Conservation (phyloP, 2,329 filamentous ascomycete species). For the Exophiala alcalophila region DNA sequence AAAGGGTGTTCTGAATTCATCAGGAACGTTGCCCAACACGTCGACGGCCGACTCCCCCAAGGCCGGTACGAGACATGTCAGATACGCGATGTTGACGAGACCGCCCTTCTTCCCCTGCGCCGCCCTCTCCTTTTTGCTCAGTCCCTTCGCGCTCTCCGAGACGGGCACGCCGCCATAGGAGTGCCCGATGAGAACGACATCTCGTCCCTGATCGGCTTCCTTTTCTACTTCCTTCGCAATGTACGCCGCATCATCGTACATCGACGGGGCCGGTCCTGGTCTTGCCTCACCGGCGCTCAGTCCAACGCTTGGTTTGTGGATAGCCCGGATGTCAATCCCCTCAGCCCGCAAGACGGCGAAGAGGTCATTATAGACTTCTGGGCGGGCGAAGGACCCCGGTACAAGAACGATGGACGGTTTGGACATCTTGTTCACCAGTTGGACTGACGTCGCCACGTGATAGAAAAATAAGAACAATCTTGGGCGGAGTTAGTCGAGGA, state of each 20-base stretch:
- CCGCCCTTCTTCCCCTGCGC: slow-evolving; percentile 34
- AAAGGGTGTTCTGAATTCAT: slow-evolving; percentile 3
- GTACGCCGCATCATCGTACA: slow-evolving; percentile 35
- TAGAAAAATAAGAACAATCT: no score
- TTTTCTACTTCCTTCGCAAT: slow-evolving; percentile 28
- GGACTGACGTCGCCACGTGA: no score
- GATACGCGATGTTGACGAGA: slow-evolving; percentile 35
- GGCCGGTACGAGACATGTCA: slow-evolving; percentile 36
- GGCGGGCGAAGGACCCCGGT: slow-evolving; percentile 11
- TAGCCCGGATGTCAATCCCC: slow-evolving; percentile 7
- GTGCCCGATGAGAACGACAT: slow-evolving; percentile 35
- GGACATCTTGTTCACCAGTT: no score
- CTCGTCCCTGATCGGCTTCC: slow-evolving; percentile 28
- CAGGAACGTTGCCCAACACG: slow-evolving; percentile 2
- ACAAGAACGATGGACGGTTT: slow-evolving; percentile 8
- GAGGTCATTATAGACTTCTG: slow-evolving; percentile 5
- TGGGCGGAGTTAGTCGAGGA: no score
- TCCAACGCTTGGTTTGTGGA: slow-evolving; percentile 11
- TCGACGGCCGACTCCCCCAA: slow-evolving; percentile 27
- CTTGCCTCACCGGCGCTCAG: slow-evolving; percentile 23
- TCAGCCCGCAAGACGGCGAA: slow-evolving; percentile 2
- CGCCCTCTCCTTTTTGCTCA: slow-evolving; percentile 34
- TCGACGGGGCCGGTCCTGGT: slow-evolving; percentile 27
- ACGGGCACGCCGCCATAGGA: slow-evolving; percentile 36
- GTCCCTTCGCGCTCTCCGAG: slow-evolving; percentile 27